These are phyloP conservation scores for Trypanosoma conorhini DNA, from an alignment of 208 protist genomes.

Conservation along the genomic window DNA sequence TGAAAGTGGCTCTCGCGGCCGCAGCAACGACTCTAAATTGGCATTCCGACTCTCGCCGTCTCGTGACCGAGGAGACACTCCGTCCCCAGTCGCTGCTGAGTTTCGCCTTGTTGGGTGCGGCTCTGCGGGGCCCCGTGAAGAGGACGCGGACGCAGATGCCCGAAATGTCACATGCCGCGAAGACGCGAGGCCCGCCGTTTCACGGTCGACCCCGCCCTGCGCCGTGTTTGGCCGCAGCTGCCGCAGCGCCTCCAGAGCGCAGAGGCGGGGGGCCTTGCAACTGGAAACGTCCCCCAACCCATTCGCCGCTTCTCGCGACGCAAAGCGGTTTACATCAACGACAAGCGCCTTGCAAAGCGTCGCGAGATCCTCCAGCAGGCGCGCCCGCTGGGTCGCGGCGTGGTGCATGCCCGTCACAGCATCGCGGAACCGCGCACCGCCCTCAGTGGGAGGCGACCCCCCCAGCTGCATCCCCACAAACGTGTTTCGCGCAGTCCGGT, in stretches of 20 bases:
- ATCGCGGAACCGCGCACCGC: background rate
- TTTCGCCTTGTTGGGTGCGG: no score
- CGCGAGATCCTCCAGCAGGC: background rate
- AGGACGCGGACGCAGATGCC: no score
- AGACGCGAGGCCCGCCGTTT: background rate
- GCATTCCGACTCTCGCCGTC: no score
- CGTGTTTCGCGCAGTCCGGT: no score
- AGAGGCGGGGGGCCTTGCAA: background rate
- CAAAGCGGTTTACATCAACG: background rate
- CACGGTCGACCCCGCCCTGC: background rate
- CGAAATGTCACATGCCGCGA: no score
- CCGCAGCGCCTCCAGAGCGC: slow-evolving; percentile 1
- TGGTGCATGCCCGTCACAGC: background rate
- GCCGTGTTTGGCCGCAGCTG: background rate
- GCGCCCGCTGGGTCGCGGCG: background rate
- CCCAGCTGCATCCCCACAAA: background rate
- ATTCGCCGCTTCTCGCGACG: background rate
- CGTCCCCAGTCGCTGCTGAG: no score
- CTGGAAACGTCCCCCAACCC: background rate
- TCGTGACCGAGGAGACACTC: no score
- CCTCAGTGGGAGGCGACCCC: background rate
- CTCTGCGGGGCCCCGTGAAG: no score
- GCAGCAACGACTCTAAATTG: background rate
- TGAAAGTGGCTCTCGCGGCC: background rate
- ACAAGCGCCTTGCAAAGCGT: slow-evolving; percentile 5